Evolutionary conservation across 176 grass and related monocot genomes (phyloP).

Genomic region (Guadua angustifolia): DNA sequence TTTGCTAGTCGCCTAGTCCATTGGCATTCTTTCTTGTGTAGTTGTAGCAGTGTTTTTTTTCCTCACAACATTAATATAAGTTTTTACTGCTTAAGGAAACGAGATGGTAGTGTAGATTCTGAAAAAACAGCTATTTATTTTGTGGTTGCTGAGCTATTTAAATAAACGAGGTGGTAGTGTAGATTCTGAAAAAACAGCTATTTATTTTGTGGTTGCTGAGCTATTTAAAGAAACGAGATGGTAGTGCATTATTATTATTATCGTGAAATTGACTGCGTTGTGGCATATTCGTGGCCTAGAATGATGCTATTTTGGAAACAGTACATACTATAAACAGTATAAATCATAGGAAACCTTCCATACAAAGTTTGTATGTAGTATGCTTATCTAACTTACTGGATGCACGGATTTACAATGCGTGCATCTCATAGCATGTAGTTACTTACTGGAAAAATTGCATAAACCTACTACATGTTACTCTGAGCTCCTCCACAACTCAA

Average conservation of each 20-base stretch:
- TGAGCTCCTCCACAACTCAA: not conserved
- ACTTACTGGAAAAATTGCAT: constrained; percentile 7
- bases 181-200: constrained; percentile 28
- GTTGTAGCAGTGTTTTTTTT: constrained; percentile 2
- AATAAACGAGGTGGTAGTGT: constrained; percentile 17
- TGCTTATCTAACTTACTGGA: not conserved
- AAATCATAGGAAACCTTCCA: constrained; percentile 4
- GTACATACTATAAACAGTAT: constrained; percentile 13
- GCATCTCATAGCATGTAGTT: not conserved
- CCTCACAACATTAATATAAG: not conserved
- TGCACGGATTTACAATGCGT: not conserved
- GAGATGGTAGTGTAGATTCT: constrained; percentile 11
- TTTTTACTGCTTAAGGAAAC: constrained; percentile 14
- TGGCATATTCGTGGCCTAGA: constrained; percentile 19
- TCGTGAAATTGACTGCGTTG: not conserved
- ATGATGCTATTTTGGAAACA: constrained; percentile 20
- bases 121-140: constrained; percentile 35
- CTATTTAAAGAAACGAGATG: constrained; percentile 20
- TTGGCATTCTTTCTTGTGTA: not conserved
- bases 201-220: constrained; percentile 22
- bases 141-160: constrained; percentile 9
- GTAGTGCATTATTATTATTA: not conserved
- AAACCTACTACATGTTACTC: not conserved
- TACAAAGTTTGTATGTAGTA: not conserved
- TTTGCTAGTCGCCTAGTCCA: constrained; percentile 1